Base-by-base conservation (phyloP, 805 yeast genomes). In the Kuraishia hungarica region DNA sequence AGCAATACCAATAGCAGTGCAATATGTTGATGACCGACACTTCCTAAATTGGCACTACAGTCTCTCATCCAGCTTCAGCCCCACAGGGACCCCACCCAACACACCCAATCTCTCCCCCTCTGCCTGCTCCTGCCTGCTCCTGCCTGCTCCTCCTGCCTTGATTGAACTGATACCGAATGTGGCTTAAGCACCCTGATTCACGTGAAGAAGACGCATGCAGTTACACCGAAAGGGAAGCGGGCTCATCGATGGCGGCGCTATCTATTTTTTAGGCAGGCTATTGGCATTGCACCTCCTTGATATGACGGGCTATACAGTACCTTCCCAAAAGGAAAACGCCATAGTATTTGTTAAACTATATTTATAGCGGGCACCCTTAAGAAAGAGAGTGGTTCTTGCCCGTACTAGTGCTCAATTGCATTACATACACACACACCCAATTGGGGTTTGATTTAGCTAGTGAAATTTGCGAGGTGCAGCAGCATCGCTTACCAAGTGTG, bases 401-500 rank as follows among this genome's bases (percentile, higher is more conserved):
- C n/a, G n/a, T n/a, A n/a, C n/a, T 15, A 17, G 43, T 17, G 43
- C 17, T 35, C 43, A 35, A 35, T 35, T 35, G 43, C 43, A 35
- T 35, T n/a, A n/a, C n/a, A n/a, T n/a, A n/a, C n/a, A 13, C 43
- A 15, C n/a, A 10, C 43, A 10, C 43, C 43, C 3, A 15, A 26
- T 26, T 26, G 29, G 29, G 8, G 5, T 26, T 26, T 35, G 43
- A 35, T 35, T 8, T 13, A 15, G 17, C 43, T 35, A 13, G 43
- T 15, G 43, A 35, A 35, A 35, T 35, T 35, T 35, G 43, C 43
- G 11, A 13, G n/a, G 43, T 35, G 43, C 43, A 35, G 43, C n/a
- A 35, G 43, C 43, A 10, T 50, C 22, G n/a, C n/a, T n/a, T 23
- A 50, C 39, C 15, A 72, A 69, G 7, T 70, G 76, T 48, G 64